These are phyloP conservation scores for Paraglomus occultum DNA, from an alignment of 192 early-diverging fungal genomes.

Conservation along the genomic window DNA sequence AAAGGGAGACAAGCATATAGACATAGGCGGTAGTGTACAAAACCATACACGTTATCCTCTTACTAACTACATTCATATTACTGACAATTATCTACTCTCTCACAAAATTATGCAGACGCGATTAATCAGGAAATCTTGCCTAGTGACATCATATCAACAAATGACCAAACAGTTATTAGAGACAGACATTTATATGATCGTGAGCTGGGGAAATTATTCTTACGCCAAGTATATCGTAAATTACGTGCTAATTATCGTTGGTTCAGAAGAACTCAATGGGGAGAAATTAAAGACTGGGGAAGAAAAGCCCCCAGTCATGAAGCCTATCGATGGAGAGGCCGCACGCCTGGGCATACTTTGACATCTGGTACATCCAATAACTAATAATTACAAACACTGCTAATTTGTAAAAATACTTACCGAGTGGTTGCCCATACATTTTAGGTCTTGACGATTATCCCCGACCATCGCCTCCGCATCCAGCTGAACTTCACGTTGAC, in stretches of 20 bases:
- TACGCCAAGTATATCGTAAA: slow-evolving; percentile 60
- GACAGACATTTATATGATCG: slow-evolving; percentile 44
- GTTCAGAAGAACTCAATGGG: slow-evolving; percentile 79
- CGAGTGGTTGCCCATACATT: slow-evolving; percentile 3
- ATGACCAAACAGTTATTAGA: slow-evolving; percentile 30
- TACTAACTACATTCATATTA: neutral
- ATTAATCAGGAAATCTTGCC: neutral
- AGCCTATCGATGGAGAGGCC: slow-evolving; percentile 89
- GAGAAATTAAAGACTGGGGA: slow-evolving; percentile 53
- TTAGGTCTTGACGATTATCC: slow-evolving; percentile 94
- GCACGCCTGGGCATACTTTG: slow-evolving; percentile 78
- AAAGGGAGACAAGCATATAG: neutral
- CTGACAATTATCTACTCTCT: neutral
- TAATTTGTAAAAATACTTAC: neutral
- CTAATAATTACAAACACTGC: neutral
- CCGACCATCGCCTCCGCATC: slow-evolving; percentile 66
- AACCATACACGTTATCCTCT: neutral
- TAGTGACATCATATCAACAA: slow-evolving; percentile 3
- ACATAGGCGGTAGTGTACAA: neutral
- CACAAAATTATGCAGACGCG: neutral
- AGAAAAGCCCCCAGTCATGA: slow-evolving; percentile 48
- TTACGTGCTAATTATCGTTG: slow-evolving; percentile 70
- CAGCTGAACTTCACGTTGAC: slow-evolving; percentile 78
- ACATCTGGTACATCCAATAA: slow-evolving; percentile 60
- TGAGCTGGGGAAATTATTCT: slow-evolving; percentile 42